Evolutionary conservation across 768 basidiomycete species (phyloP).

Genomic region (Daedalea quercina): DNA sequence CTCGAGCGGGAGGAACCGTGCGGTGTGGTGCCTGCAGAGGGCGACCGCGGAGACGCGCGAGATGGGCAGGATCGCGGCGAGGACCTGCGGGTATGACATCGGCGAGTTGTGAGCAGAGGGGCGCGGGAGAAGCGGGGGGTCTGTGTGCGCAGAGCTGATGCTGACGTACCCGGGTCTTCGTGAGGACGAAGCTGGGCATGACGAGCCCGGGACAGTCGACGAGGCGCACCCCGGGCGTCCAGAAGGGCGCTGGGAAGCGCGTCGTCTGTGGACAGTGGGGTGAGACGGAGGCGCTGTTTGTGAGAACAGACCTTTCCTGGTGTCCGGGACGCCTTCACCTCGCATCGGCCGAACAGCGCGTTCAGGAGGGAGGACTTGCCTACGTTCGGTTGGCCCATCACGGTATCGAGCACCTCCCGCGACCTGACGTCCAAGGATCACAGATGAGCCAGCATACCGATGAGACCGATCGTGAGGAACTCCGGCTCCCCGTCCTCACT

Average conservation of each 20-base stretch:
- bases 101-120: neutral
- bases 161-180: slow-evolving; percentile 73
- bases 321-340: slow-evolving; percentile 78
- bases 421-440: neutral
- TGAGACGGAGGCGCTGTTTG: neutral
- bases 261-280: slow-evolving; percentile 54
- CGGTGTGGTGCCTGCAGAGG: slow-evolving; percentile 69
- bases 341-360: slow-evolving; percentile 74
- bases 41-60: slow-evolving; percentile 80
- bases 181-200: slow-evolving; percentile 74
- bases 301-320: slow-evolving; percentile 65
- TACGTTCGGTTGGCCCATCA: slow-evolving; percentile 84
- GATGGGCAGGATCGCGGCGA: slow-evolving; percentile 69
- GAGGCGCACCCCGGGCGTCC: slow-evolving; percentile 79
- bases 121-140: neutral
- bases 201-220: slow-evolving; percentile 96
- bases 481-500: slow-evolving; percentile 27
- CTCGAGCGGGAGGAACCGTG: slow-evolving; percentile 72
- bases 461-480: slow-evolving; percentile 73
- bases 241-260: slow-evolving; percentile 91
- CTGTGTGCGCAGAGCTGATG: too few relatives aligned
- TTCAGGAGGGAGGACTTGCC: slow-evolving; percentile 93
- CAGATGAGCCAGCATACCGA: slow-evolving; percentile 38
- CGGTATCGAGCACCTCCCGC: too few relatives aligned
- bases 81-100: too few relatives aligned